These are phyloP conservation scores for Myxozyma neotropica DNA, from an alignment of 805 yeast genomes.

Conservation along the genomic window DNA sequence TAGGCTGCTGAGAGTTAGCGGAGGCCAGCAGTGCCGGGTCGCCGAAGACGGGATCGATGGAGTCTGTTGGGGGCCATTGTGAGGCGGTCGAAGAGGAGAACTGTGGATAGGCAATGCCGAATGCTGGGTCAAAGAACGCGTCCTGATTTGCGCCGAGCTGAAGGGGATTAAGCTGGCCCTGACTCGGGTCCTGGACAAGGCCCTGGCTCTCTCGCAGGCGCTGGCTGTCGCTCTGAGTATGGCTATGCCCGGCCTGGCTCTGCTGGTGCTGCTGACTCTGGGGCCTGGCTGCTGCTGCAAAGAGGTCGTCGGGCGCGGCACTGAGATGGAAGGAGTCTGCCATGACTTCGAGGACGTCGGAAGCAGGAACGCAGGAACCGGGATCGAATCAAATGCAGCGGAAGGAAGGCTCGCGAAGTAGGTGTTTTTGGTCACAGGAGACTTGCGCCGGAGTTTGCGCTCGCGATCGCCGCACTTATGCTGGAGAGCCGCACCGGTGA, in stretches of 20 bases:
- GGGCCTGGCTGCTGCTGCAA: constrained; percentile 7
- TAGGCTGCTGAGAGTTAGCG: not conserved
- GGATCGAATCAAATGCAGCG: no score
- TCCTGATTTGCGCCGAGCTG: not conserved
- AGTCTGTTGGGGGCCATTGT: not conserved
- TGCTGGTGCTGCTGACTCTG: constrained; percentile 4
- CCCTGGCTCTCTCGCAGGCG: no score
- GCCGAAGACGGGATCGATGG: not conserved
- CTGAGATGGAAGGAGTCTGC: constrained; percentile 4
- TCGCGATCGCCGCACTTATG: not conserved
- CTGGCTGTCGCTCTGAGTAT: no score
- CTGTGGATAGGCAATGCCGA: not conserved
- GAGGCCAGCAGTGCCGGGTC: not conserved
- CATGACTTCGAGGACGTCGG: no score
- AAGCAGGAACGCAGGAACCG: no score
- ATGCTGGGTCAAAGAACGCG: not conserved
- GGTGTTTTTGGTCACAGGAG: constrained; percentile 2
- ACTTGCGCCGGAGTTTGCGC: not conserved
- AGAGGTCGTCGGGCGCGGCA: constrained; percentile 4
- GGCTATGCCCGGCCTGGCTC: no score
- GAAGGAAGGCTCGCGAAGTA: no score
- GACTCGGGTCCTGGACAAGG: not conserved
- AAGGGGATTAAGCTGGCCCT: not conserved
- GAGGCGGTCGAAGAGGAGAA: not conserved
- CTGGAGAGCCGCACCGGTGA: constrained; percentile 4